phyloP scores from a whole-genome alignment of 192 early-diverging fungal species.

The Radiomyces spectabilis region DNA sequence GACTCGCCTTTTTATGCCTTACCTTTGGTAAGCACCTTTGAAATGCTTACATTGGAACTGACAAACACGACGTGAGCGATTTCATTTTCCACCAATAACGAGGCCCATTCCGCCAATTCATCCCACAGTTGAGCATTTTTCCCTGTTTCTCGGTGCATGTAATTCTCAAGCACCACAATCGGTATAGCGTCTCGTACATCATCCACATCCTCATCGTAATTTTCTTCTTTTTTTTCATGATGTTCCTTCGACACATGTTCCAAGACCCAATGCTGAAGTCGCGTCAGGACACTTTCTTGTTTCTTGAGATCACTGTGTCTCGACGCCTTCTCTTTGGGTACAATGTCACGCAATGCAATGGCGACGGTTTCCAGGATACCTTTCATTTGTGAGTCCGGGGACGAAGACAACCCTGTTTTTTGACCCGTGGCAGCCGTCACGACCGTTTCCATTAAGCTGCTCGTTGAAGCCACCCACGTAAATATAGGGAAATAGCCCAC shows the following conservation, averaged over 20 bases:
- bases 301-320: not conserved
- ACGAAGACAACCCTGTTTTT: slow-evolving; percentile 78
- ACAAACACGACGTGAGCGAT: slow-evolving; percentile 90
- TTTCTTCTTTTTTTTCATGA: too few species aligned
- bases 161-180: slow-evolving; percentile 85
- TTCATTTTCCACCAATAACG: slow-evolving; percentile 69
- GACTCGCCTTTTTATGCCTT: not conserved
- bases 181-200: slow-evolving; percentile 58
- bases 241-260: slow-evolving; percentile 1
- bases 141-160: slow-evolving; percentile 64
- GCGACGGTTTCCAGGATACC: slow-evolving; percentile 81
- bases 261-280: slow-evolving; percentile 1
- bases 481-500: slow-evolving; percentile 91
- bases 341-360: slow-evolving; percentile 59
- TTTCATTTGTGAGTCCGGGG: slow-evolving; percentile 73
- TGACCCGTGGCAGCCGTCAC: slow-evolving; percentile 84
- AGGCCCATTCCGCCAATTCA: slow-evolving; percentile 78
- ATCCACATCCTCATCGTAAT: slow-evolving; percentile 14
- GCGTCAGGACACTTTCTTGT: too few species aligned
- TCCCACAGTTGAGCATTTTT: slow-evolving; percentile 59
- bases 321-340: slow-evolving; percentile 8
- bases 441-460: slow-evolving; percentile 73
- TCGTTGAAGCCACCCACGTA: slow-evolving; percentile 65
- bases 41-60: slow-evolving; percentile 58
- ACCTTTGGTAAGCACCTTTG: slow-evolving; percentile 68